Conservation (phyloP, 2,329 filamentous ascomycete species). For the Aspergillus sp. region DNA sequence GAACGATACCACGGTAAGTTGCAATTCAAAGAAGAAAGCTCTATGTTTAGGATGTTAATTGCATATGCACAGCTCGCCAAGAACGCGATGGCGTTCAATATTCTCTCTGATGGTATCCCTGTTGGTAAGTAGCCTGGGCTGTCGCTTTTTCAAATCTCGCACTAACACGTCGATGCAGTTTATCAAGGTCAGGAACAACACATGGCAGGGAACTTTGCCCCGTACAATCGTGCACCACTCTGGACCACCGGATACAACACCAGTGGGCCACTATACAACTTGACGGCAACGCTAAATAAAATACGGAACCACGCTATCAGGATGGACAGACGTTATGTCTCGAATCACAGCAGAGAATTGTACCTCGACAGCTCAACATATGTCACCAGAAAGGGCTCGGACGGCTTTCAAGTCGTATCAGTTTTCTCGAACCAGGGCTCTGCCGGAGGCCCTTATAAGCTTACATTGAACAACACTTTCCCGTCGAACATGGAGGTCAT, state of each 20-base stretch:
- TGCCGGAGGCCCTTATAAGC: neutral
- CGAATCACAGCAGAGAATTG: conserved; percentile 38
- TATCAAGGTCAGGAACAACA: conserved; percentile 67
- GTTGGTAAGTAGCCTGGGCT: neutral
- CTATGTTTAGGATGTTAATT: neutral
- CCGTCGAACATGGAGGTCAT: neutral
- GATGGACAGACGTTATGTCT: conserved; percentile 31
- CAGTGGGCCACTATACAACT: conserved; percentile 36
- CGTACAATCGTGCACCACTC: conserved; percentile 54
- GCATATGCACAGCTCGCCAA: neutral
- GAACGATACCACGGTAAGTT: conserved; percentile 13
- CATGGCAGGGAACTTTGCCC: conserved; percentile 48
- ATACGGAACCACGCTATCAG: neutral
- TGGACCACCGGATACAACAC: conserved; percentile 48
- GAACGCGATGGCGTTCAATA: neutral
- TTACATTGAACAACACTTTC: neutral
- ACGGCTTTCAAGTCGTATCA: conserved; percentile 7
- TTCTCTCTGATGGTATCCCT: neutral
- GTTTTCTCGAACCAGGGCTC: neutral
- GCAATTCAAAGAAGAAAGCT: neutral
- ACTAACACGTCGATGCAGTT: conserved; percentile 53
- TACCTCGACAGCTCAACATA: conserved; percentile 42
- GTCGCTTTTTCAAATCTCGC: neutral
- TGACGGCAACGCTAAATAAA: conserved; percentile 4
- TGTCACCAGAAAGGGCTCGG: conserved; percentile 46